Percentiles rank a stretch among this genome's conserved stretches.
These are phyloP conservation scores for Kalaharituber pfeilii DNA, from an alignment of 2,329 filamentous ascomycete genomes.

Conservation along the genomic window DNA sequence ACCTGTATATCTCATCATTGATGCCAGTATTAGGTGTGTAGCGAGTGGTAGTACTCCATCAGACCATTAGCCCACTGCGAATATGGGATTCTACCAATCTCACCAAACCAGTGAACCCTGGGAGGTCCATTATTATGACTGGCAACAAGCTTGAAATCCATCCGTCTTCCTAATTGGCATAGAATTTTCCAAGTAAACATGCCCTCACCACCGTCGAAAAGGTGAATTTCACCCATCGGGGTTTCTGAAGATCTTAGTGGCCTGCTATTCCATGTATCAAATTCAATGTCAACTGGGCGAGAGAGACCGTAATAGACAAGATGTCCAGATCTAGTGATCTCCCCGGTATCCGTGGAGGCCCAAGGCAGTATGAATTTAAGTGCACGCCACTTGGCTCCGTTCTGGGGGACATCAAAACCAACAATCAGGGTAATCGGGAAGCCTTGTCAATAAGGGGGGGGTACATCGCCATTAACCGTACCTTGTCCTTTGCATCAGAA, in stretches of 20 bases:
- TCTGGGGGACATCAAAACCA: conserved; percentile 8
- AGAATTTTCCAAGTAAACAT: conserved; percentile 7
- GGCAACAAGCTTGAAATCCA: conserved; percentile 17
- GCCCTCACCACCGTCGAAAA: conserved; percentile 4
- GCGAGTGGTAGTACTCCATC: too few relatives aligned
- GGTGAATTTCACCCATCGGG: conserved; percentile 4
- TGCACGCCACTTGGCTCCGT: conserved; percentile 5
- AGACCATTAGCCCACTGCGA: too few relatives aligned
- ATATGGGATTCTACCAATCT: background rate
- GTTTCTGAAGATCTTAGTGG: conserved; percentile 4
- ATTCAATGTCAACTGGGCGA: conserved; percentile 5
- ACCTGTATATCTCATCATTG: conserved; percentile 10
- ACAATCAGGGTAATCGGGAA: background rate
- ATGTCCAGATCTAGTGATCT: conserved; percentile 5
- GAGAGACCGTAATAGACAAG: conserved; percentile 6
- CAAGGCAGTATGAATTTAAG: conserved; percentile 7
- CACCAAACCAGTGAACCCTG: conserved; percentile 17
- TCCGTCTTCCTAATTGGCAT: conserved; percentile 13
- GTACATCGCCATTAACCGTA: too few relatives aligned
- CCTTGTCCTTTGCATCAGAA: too few relatives aligned
- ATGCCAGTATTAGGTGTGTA: conserved; percentile 9
- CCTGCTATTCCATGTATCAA: conserved; percentile 9
- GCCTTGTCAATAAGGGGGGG: too few relatives aligned
- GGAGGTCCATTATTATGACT: background rate
- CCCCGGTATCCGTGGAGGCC: background rate